These are phyloP conservation scores for Rusavskia elegans DNA, from an alignment of 495 filamentous ascomycete genomes.

Conservation along the genomic window DNA sequence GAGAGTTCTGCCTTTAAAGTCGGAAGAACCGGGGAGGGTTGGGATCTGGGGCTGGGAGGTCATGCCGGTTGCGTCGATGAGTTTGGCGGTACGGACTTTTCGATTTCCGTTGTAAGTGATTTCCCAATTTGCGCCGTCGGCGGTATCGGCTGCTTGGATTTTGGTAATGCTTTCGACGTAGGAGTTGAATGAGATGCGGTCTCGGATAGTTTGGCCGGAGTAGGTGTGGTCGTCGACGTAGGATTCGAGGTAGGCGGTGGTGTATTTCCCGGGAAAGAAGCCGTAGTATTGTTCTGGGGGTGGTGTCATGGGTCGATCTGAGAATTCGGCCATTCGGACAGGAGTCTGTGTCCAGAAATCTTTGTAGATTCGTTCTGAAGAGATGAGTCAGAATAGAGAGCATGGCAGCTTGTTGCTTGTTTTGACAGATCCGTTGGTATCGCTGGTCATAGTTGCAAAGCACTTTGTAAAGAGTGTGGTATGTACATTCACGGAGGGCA, in stretches of 20 bases:
- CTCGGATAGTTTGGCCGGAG: slow-evolving; percentile 13
- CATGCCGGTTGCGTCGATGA: slow-evolving; percentile 25
- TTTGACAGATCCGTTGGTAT: neutral
- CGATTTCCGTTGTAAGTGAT: slow-evolving; percentile 6
- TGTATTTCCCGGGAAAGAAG: slow-evolving; percentile 17
- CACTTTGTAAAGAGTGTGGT: too few relatives aligned
- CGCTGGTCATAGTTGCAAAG: too few relatives aligned
- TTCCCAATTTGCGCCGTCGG: slow-evolving; percentile 12
- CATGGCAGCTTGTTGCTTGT: neutral
- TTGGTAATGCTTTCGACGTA: slow-evolving; percentile 16
- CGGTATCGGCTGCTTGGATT: neutral
- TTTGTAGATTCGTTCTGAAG: slow-evolving; percentile 6
- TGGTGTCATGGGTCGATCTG: slow-evolving; percentile 13
- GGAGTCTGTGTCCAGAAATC: slow-evolving; percentile 8
- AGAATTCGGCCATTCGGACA: slow-evolving; percentile 13
- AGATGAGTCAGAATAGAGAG: neutral
- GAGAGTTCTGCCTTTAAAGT: slow-evolving; percentile 21
- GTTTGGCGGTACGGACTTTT: slow-evolving; percentile 13
- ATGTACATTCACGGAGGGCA: too few relatives aligned
- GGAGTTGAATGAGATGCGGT: slow-evolving; percentile 9
- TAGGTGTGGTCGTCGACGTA: slow-evolving; percentile 20
- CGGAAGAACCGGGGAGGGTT: slow-evolving; percentile 8
- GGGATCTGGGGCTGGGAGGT: slow-evolving; percentile 23
- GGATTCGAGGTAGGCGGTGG: slow-evolving; percentile 23
- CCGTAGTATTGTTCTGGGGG: slow-evolving; percentile 5